A percentile compares a stretch with the other conserved stretches of the same genome.
These are phyloP conservation scores for Trichoderma oligosporum DNA, from an alignment of 2,329 filamentous ascomycete species.

Conservation along the genomic window DNA sequence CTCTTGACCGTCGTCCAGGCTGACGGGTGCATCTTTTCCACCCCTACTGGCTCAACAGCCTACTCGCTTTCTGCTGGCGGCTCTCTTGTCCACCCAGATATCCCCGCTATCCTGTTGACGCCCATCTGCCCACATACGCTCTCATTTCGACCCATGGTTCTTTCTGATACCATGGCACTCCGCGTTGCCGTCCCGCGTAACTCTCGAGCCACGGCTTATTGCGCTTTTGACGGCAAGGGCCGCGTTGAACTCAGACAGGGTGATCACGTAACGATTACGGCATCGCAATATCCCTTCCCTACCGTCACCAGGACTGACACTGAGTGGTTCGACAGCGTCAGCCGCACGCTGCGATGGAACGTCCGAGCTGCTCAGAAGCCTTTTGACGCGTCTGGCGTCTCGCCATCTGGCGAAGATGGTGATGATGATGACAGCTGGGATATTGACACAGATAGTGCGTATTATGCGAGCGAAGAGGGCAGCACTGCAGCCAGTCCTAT, in stretches of 20 bases:
- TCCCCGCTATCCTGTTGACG: constrained; percentile 92
- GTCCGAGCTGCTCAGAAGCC: constrained; percentile 87
- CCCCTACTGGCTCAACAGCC: constrained; percentile 88
- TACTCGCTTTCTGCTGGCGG: constrained; percentile 96
- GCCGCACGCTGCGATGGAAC: constrained; percentile 91
- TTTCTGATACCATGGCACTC: constrained; percentile 90
- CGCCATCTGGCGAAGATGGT: constrained; percentile 24
- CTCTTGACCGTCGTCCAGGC: constrained; percentile 93
- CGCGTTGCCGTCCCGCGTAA: constrained; percentile 80
- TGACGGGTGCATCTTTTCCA: constrained; percentile 96
- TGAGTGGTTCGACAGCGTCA: constrained; percentile 97
- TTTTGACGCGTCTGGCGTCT: constrained; percentile 54
- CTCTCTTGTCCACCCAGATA: constrained; percentile 92
- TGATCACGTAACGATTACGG: constrained; percentile 93
- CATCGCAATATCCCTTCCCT: constrained; percentile 94
- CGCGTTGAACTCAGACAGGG: constrained; percentile 89
- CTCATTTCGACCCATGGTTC: constrained; percentile 95
- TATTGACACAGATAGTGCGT: constrained; percentile 82
- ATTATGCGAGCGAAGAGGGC: constrained; percentile 69
- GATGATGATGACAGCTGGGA: constrained; percentile 74
- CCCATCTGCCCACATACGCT: constrained; percentile 97
- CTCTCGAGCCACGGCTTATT: constrained; percentile 90
- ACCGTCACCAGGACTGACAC: constrained; percentile 85
- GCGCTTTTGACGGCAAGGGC: constrained; percentile 95
- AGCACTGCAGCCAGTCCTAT: constrained; percentile 65